Percentiles rank a stretch among this genome's conserved stretches.
Evolutionary conservation across 177 flowering plant genomes (phyloP).

Genomic region (Tripterygium wilfordii): DNA sequence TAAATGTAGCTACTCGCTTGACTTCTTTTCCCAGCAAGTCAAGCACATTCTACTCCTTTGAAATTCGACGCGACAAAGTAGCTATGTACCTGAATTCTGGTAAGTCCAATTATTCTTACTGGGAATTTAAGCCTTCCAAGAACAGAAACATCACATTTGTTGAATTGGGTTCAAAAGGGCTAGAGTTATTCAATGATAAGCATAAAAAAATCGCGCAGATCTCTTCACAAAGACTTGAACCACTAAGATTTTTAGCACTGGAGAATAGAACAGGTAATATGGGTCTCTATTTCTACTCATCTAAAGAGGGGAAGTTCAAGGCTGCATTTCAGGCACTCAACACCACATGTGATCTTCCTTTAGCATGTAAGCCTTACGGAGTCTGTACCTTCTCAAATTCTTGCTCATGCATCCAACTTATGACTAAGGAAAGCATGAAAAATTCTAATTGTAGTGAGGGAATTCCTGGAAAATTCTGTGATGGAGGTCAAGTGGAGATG

Average conservation of each 20-base stretch:
- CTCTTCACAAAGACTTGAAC: conserved; percentile 17
- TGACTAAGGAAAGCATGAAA: not conserved
- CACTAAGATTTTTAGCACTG: conserved; percentile 53
- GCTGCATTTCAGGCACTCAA: conserved; percentile 58
- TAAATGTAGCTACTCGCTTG: conserved; percentile 45
- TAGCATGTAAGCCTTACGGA: conserved; percentile 62
- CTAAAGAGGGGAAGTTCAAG: conserved; percentile 38
- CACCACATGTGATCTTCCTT: conserved; percentile 74
- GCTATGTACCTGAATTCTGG: conserved; percentile 55
- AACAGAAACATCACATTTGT: conserved; percentile 42
- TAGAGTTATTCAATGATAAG: conserved; percentile 42
- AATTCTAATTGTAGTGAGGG: conserved; percentile 30
- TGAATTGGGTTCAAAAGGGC: conserved; percentile 42
- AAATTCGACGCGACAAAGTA: conserved; percentile 48
- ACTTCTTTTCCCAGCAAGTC: conserved; percentile 48
- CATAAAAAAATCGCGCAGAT: conserved; percentile 44
- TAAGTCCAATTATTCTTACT: conserved; percentile 59
- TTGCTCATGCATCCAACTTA: conserved; percentile 53
- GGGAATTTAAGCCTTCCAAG: conserved; percentile 63
- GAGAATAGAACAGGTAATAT: conserved; percentile 60
- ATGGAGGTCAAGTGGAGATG: conserved; percentile 36
- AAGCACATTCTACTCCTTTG: conserved; percentile 50
- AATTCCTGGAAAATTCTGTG: conserved; percentile 30
- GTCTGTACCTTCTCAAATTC: conserved; percentile 56
- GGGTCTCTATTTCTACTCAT: conserved; percentile 59